Conservation (phyloP, 139 green algal genomes). For the Volvox africanus region DNA sequence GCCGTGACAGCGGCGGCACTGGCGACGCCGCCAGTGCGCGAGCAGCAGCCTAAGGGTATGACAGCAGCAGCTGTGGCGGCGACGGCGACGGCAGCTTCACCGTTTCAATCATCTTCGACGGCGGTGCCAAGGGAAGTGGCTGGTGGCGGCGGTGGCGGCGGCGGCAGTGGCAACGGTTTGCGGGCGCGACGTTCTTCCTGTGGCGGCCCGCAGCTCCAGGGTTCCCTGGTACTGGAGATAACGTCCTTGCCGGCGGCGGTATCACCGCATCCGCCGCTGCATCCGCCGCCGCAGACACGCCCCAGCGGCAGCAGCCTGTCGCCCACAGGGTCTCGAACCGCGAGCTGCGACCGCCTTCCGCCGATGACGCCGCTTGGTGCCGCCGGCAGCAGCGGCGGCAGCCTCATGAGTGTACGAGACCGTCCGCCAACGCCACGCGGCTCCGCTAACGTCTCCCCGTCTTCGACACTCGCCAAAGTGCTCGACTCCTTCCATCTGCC, state of each 20-base stretch:
- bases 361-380: not conserved
- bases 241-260: not conserved
- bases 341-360: slow-evolving; percentile 1
- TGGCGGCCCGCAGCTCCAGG: not conserved
- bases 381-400: not conserved
- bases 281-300: not conserved
- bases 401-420: not conserved
- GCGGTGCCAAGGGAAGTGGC: not conserved
- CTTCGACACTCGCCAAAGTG: not conserved
- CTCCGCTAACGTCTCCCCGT: not conserved
- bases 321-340: not conserved
- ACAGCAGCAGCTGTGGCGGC: no score
- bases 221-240: not conserved
- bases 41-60: not conserved
- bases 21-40: not conserved
- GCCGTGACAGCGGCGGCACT: not conserved
- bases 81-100: not conserved
- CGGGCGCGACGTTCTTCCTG: not conserved
- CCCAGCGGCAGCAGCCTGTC: not conserved
- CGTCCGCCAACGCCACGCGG: slow-evolving; percentile 23
- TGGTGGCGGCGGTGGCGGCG: not conserved
- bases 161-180: not conserved
- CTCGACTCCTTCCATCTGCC: slow-evolving; percentile 29
- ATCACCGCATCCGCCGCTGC: not conserved
- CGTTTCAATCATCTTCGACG: not conserved